Evolutionary conservation across 2,329 filamentous ascomycete species (phyloP), one percentile per base, ranked within the genome.

Genomic region (Tympanopsis confertula): DNA sequence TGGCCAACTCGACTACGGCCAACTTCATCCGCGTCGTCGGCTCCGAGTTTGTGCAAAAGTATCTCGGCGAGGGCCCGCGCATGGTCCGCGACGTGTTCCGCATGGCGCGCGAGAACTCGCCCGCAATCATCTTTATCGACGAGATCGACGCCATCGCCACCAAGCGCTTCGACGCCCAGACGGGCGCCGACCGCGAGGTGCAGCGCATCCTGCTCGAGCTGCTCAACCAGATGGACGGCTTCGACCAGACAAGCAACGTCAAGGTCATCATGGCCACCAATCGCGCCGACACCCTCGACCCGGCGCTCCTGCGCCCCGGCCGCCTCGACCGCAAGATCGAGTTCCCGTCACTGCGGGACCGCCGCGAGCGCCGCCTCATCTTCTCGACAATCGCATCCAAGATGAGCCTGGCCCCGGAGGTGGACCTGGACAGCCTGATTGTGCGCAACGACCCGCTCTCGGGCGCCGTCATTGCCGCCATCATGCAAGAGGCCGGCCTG

Each of bases 231-330:
- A 98, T 98, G 91, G 91, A 98, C 58, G 91, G 91, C 47, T 98
- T 98, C 68, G 91, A 98, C 61, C 91, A 98, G 63, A 94, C 87
- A 1, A 85, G 86, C 58, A 98, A 98, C 62, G 91, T 98, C 63
- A 98, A 98, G 69, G 91, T 98, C 58, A 98, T 98, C 66, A 98
- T 98, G 91, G 91, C 91, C 48, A 98, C 91, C 48, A 98, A 98
- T 69, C 83, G 91, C 58, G 89, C 91, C 47, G 91, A 96, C 61
- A 98, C 91, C 5, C 74, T 98, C 46, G 91, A 98, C 57, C 91
- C 91, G 13, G 91, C 91, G 30, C 73, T 98, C 44, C 76, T 98
- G 43, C 86, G 91, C 51, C 91, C 91, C 20, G 91, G 91, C 48
- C 87, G 91, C 68, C 72, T 98, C 41, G 91, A 98, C 63, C 76